Conservation (phyloP, 495 filamentous ascomycete species). For the Viridothelium virens region DNA sequence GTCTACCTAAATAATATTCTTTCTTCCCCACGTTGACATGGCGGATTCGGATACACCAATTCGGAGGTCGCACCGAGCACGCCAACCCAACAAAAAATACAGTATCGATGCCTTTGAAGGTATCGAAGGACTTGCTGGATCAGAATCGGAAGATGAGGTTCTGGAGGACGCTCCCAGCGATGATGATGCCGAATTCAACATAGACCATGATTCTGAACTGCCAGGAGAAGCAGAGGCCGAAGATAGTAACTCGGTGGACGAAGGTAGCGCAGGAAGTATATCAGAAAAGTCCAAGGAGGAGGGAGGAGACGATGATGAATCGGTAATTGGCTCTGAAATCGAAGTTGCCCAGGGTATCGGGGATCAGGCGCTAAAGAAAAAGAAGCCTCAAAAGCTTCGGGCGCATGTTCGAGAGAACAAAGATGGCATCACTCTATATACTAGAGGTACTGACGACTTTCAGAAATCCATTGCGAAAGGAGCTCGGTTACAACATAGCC, state of each 20-base stretch:
- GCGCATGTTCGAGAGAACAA: background rate
- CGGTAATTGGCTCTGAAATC: background rate
- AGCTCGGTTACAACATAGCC: background rate
- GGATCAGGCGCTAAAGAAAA: background rate
- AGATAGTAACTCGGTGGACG: constrained; percentile 14
- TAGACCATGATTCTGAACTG: background rate
- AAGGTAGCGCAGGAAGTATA: constrained; percentile 13
- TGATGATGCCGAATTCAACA: constrained; percentile 5
- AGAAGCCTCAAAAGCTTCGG: background rate
- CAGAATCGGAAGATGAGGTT: background rate
- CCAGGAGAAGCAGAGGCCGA: constrained; percentile 14
- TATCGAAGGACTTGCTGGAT: constrained; percentile 16
- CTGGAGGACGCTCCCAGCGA: constrained; percentile 12
- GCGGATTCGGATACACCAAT: background rate
- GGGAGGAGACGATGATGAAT: constrained; percentile 12
- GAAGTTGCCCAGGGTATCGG: too few species aligned
- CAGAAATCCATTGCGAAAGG: constrained; percentile 1
- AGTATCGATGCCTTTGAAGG: constrained; percentile 25
- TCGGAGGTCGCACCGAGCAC: background rate
- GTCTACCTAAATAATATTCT: background rate
- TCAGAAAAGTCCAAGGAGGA: constrained; percentile 12
- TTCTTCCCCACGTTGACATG: background rate
- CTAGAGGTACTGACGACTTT: constrained; percentile 12
- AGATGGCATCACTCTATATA: background rate
- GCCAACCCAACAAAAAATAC: constrained; percentile 18